Percentiles rank a stretch among this genome's conserved stretches.
phyloP scores from a whole-genome alignment of 257 asterid species.

The Thymus mandschuricus region DNA sequence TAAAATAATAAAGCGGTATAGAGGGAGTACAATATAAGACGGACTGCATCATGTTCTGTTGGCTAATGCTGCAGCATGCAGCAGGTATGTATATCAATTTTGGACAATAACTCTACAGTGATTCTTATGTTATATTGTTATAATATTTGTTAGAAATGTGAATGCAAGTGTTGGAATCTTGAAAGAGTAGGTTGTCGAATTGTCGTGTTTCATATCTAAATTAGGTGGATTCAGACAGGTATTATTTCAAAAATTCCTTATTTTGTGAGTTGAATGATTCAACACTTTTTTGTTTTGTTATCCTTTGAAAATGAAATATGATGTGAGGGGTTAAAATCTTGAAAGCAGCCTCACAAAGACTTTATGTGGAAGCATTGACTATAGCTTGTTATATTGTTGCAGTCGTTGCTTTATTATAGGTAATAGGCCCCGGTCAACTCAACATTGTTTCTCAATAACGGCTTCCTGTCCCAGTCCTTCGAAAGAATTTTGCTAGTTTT shows the following conservation, averaged over 20 bases:
- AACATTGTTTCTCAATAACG: not conserved
- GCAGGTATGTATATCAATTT: too few species aligned
- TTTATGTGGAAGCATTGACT: constrained; percentile 14
- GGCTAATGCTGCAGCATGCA: not conserved
- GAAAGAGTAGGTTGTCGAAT: not conserved
- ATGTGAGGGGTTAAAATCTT: not conserved
- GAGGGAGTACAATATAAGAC: too few species aligned
- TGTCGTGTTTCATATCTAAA: not conserved
- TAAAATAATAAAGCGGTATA: too few species aligned
- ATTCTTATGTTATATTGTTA: too few species aligned
- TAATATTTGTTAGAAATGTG: too few species aligned
- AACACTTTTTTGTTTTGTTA: not conserved
- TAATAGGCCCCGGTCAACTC: constrained; percentile 24
- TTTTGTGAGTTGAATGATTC: constrained; percentile 21
- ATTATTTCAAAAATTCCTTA: not conserved
- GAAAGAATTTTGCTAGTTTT: not conserved
- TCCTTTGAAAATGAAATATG: not conserved
- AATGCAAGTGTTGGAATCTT: too few species aligned
- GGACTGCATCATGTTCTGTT: not conserved
- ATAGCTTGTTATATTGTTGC: not conserved
- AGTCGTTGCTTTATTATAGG: constrained; percentile 12
- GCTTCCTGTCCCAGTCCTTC: not conserved
- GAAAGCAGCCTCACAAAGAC: constrained; percentile 24
- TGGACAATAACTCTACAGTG: too few species aligned
- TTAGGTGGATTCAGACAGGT: constrained; percentile 12